Base-by-base conservation (phyloP, 2,329 filamentous ascomycete genomes). In the Lachnellula occidentalis region DNA sequence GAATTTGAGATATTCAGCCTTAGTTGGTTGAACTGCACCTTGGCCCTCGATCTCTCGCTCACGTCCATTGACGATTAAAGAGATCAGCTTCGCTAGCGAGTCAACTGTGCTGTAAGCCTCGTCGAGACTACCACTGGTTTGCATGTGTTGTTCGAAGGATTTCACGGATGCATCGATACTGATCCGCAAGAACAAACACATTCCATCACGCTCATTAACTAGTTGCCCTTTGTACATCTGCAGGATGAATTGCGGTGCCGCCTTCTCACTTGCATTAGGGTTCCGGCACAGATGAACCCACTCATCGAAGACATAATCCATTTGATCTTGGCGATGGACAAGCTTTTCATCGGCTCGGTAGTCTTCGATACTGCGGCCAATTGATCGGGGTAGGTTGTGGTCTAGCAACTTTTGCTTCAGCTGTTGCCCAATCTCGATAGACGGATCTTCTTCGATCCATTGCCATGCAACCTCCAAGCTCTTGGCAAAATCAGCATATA, bases 281-380 rank as follows among this genome's bases (percentile, higher is more conserved):
- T 90, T 89, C 70, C 87, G 87, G 73, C 80, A 87, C 7, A 96
- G 80, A 56, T 87, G 85, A 27, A 92, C 82, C 94, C 94, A 99
- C 73, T 99, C 94, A 43, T 92, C 91, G 66, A 99, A 96, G 19
- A 96, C 80, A 68, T 99, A 97, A 64, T 95, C 90, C 72, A 95
- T 83, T 69, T 96, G 90, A 58, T 95, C 90, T 58, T 85, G 83
- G 62, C 85, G 85, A 34, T 81, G 77, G 39, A 74, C 70, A 15
- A 76, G 72, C 48, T 82, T 78, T 54, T 86, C 81, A 21, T 79
- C 82, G 31, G 77, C 73, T 22, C 41, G 15, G 21, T 21, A 19
- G 21, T 43, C 41, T 43, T 43, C 41, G 21, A 22, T 22, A 50
- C 78, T 71, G 52, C 78, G 70, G 60, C 78, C 58, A 68, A 58